A percentile compares a stretch with the other conserved stretches of the same genome.
Evolutionary conservation across 2,329 filamentous ascomycete genomes (phyloP).

Genomic region (Endocalyx cinctus): DNA sequence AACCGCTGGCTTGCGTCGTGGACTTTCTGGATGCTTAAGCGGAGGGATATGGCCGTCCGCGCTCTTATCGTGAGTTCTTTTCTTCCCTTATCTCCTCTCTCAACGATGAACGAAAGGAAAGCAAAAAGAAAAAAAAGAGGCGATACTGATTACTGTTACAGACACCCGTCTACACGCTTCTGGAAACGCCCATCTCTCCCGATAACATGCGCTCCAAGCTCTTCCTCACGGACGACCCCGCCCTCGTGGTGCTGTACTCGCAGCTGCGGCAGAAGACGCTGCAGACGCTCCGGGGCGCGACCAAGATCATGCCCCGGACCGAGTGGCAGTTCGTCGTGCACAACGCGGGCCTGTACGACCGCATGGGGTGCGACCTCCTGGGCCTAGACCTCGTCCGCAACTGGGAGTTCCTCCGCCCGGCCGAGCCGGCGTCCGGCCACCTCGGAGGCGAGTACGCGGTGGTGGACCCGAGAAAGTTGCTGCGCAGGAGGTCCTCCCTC

Average conservation of each 20-base stretch:
- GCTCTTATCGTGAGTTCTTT: conserved; percentile 64
- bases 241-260: conserved; percentile 79
- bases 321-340: conserved; percentile 90
- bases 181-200: conserved; percentile 64
- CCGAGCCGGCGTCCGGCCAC: conserved; percentile 29
- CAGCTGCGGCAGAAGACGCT: conserved; percentile 77
- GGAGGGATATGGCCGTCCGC: conserved; percentile 78
- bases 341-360: conserved; percentile 76
- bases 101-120: not conserved
- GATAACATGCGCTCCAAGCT: conserved; percentile 70
- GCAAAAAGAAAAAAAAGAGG: conserved; percentile 1
- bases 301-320: conserved; percentile 69
- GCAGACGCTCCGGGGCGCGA: conserved; percentile 80
- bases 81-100: conserved; percentile 1
- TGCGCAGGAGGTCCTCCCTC: conserved; percentile 68
- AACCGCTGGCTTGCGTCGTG: conserved; percentile 94
- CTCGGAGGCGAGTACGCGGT: conserved; percentile 39
- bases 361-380: conserved; percentile 90
- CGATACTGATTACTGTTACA: conserved; percentile 30
- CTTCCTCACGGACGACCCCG: conserved; percentile 87
- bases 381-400: conserved; percentile 81
- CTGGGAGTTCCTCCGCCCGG: conserved; percentile 68
- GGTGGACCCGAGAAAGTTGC: conserved; percentile 61
- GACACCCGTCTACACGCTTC: conserved; percentile 72
- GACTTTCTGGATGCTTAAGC: conserved; percentile 88